phyloP scores from a whole-genome alignment of 257 asterid species.

The Rehmannia glutinosa region DNA sequence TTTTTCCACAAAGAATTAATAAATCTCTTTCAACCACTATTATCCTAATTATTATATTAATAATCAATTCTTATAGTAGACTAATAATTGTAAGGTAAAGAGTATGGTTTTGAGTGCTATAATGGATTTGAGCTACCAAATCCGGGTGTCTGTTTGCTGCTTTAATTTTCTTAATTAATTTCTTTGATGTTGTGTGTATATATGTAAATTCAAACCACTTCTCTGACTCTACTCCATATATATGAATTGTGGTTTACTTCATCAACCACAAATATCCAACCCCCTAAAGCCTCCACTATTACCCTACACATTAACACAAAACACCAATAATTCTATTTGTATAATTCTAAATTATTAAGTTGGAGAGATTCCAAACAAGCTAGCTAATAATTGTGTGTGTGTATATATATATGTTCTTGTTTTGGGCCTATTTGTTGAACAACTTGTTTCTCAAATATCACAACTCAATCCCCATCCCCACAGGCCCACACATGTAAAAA shows the following conservation, averaged over 20 bases:
- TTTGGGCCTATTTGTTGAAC: conserved; percentile 29
- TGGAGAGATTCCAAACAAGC: neutral
- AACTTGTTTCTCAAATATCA: conserved; percentile 8
- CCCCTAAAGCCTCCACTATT: neutral
- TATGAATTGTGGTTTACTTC: conserved; percentile 7
- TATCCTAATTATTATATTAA: neutral
- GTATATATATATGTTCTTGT: too few species aligned
- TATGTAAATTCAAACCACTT: conserved; percentile 1
- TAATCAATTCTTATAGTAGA: neutral
- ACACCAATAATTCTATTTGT: neutral
- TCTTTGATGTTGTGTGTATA: neutral
- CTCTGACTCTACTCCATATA: neutral
- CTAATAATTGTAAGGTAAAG: neutral
- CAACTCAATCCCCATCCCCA: too few species aligned
- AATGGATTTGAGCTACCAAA: conserved; percentile 42
- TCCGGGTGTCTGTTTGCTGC: conserved; percentile 34
- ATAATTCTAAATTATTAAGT: neutral
- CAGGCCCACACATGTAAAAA: too few species aligned
- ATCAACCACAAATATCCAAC: neutral
- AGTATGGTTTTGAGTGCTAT: conserved; percentile 2
- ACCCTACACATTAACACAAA: conserved; percentile 8
- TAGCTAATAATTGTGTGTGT: too few species aligned
- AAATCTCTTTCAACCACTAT: neutral
- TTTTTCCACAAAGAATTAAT: too few species aligned
- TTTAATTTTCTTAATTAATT: neutral